Evolutionary conservation across 202 grass and related monocot species (phyloP).

Genomic region (Panicum virgatum): DNA sequence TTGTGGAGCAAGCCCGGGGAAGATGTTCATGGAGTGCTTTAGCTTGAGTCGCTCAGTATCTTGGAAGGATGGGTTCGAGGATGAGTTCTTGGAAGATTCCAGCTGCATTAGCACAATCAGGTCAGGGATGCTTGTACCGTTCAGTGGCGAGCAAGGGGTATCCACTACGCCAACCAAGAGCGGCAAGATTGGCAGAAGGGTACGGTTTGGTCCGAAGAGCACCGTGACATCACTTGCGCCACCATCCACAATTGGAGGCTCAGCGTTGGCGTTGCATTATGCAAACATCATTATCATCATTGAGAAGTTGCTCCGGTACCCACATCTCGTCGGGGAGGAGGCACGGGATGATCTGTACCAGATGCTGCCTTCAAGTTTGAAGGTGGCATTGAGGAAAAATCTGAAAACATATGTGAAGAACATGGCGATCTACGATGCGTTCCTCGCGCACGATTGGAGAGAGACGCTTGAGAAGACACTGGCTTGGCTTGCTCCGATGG

Average conservation of each 20-base stretch:
- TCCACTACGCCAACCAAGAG: conserved; percentile 30
- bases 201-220: conserved; percentile 70
- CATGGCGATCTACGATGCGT: conserved; percentile 84
- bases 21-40: conserved; percentile 88
- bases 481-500: conserved; percentile 84
- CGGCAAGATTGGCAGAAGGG: conserved; percentile 29
- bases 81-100: conserved; percentile 58
- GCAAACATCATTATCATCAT: conserved; percentile 89
- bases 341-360: conserved; percentile 90
- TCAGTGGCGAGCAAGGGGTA: conserved; percentile 43
- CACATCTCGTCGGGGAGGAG: conserved; percentile 87
- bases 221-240: conserved; percentile 68
- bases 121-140: conserved; percentile 58
- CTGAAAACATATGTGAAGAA: conserved; percentile 63
- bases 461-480: conserved; percentile 77
- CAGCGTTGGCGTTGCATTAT: conserved; percentile 81
- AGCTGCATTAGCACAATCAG: conserved; percentile 57
- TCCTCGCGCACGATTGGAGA: conserved; percentile 91
- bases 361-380: conserved; percentile 84
- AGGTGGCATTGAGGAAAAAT: conserved; percentile 45
- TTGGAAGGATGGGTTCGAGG: conserved; percentile 50
- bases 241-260: conserved; percentile 76
- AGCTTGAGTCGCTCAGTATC: conserved; percentile 60
- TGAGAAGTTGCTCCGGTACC: conserved; percentile 89
- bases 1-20: conserved; percentile 63